These are phyloP conservation scores for Naganishia liquefaciens DNA, from an alignment of 1,284 basidiomycete genomes.

Conservation along the genomic window DNA sequence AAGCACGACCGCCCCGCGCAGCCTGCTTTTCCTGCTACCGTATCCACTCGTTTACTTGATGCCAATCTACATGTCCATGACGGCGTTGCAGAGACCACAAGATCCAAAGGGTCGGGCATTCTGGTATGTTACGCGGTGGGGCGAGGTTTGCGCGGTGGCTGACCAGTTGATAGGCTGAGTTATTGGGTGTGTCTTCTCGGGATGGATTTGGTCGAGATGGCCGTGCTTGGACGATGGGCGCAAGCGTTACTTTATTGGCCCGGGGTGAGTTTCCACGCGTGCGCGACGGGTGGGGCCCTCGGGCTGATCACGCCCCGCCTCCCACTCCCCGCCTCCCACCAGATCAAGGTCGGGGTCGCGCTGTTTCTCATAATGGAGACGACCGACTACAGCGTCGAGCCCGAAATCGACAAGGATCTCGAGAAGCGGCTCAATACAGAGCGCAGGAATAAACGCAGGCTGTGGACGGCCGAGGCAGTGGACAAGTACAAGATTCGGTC, in stretches of 20 bases:
- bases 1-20: slow-evolving; percentile 20
- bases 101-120: slow-evolving; percentile 25
- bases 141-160: background rate
- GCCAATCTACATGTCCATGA: slow-evolving; percentile 29
- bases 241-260: slow-evolving; percentile 27
- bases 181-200: slow-evolving; percentile 28
- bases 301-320: background rate
- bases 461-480: slow-evolving; percentile 20
- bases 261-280: slow-evolving; percentile 3
- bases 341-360: slow-evolving; percentile 27
- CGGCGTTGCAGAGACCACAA: slow-evolving; percentile 16
- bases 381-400: slow-evolving; percentile 15
- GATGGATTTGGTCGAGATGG: slow-evolving; percentile 24
- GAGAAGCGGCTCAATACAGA: slow-evolving; percentile 14
- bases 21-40: slow-evolving; percentile 25
- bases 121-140: slow-evolving; percentile 7
- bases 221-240: slow-evolving; percentile 23
- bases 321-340: no score
- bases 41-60: slow-evolving; percentile 29
- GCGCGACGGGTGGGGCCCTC: no score
- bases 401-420: slow-evolving; percentile 18
- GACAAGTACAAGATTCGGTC: slow-evolving; percentile 25
- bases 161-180: slow-evolving; percentile 4
- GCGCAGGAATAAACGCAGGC: slow-evolving; percentile 6
- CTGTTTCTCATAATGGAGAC: slow-evolving; percentile 30